Conservation (phyloP, 176 grass and related monocot species). For the Aegilops bicornis region DNA sequence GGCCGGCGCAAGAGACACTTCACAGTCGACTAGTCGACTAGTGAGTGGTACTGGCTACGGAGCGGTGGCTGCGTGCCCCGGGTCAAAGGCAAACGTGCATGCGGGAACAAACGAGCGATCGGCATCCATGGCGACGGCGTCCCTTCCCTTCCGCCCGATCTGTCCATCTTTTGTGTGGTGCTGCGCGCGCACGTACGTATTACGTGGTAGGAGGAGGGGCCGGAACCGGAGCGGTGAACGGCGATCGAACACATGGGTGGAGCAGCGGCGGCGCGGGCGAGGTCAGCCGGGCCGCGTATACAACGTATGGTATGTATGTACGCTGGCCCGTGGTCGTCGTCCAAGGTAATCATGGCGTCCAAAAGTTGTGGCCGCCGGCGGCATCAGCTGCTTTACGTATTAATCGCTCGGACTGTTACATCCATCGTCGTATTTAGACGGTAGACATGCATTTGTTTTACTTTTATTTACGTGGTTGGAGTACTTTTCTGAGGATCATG, state of each 20-base stretch:
- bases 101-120: neutral
- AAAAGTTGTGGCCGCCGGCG: slow-evolving; percentile 10
- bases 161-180: neutral
- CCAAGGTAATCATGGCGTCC: slow-evolving; percentile 24
- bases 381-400: neutral
- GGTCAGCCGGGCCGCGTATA: neutral
- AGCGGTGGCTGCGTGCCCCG: neutral
- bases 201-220: neutral
- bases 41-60: neutral
- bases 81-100: slow-evolving; percentile 26
- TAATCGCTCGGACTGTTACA: neutral
- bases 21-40: neutral
- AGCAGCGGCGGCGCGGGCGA: neutral
- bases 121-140: neutral
- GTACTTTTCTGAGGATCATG: no score
- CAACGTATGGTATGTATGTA: neutral
- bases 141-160: neutral
- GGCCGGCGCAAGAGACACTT: neutral
- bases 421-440: neutral
- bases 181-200: neutral
- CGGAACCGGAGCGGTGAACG: neutral
- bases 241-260: neutral
- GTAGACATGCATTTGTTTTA: neutral
- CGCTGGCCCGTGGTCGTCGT: neutral
- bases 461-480: no score